Percentiles rank a stretch among this genome's conserved stretches.
Evolutionary conservation across 495 filamentous ascomycete species (phyloP).

Genomic region (Massariosphaeria phaeospora): DNA sequence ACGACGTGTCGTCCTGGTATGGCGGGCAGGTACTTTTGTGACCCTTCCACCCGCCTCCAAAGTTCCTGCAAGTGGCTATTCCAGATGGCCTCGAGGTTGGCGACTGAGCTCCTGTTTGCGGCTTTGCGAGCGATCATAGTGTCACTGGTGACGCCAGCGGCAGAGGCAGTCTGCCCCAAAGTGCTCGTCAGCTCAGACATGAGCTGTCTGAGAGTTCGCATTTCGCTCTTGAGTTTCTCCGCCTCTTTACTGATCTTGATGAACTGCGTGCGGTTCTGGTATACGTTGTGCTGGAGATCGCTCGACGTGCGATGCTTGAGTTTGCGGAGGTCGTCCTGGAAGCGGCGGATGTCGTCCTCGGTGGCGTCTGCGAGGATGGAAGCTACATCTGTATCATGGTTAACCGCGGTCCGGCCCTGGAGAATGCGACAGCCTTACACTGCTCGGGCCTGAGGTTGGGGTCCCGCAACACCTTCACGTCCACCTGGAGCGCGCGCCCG

Average conservation of each 20-base stretch:
- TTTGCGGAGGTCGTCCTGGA: conserved; percentile 67
- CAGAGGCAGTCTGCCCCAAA: conserved; percentile 62
- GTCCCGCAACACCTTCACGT: conserved; percentile 71
- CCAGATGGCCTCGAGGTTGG: conserved; percentile 94
- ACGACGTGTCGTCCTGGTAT: conserved; percentile 87
- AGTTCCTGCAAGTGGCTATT: conserved; percentile 78
- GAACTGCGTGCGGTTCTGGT: conserved; percentile 96
- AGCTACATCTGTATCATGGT: conserved; percentile 58
- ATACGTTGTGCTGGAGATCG: conserved; percentile 93
- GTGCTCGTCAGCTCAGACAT: conserved; percentile 81
- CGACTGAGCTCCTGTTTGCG: conserved; percentile 75
- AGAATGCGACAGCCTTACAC: conserved; percentile 31
- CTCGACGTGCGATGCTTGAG: conserved; percentile 76
- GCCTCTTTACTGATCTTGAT: conserved; percentile 99
- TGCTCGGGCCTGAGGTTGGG: conserved; percentile 66
- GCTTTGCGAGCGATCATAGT: conserved; percentile 53
- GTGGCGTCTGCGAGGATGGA: conserved; percentile 80
- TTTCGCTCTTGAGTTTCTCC: conserved; percentile 93
- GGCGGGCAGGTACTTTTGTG: conserved; percentile 92
- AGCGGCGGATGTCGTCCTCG: conserved; percentile 88
- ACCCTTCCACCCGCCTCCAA: conserved; percentile 94
- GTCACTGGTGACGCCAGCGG: conserved; percentile 34
- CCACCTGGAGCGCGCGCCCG: conserved; percentile 50
- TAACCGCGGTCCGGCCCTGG: background rate
- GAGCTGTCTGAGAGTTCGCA: conserved; percentile 79